Conservation (phyloP, 371 early-diverging fungal genomes). For the Mucor irregularis region DNA sequence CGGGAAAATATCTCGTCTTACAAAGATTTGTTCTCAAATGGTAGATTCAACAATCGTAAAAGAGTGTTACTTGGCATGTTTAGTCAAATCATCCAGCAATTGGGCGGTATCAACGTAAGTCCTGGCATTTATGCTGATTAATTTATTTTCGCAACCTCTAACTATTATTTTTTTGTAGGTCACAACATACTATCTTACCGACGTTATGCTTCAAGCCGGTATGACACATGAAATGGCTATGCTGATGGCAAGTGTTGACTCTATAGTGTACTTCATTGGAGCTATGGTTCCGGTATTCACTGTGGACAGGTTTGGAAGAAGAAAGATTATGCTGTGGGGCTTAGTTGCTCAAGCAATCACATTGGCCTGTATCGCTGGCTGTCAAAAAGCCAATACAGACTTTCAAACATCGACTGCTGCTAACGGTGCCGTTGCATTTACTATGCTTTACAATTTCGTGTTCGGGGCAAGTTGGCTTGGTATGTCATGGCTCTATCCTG, state of each 20-base stretch:
- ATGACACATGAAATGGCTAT: constrained; percentile 27
- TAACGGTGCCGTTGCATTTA: constrained; percentile 31
- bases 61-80: constrained; percentile 44
- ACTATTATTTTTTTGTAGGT: constrained; percentile 43
- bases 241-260: constrained; percentile 40
- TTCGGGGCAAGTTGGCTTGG: constrained; percentile 68
- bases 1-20: constrained; percentile 43
- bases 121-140: not conserved
- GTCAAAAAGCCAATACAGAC: constrained; percentile 21
- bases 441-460: constrained; percentile 46
- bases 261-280: constrained; percentile 40
- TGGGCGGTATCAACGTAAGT: constrained; percentile 45
- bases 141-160: not conserved
- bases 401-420: constrained; percentile 19
- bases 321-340: constrained; percentile 26
- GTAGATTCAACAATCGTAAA: constrained; percentile 43
- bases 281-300: constrained; percentile 32
- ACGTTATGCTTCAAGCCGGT: constrained; percentile 39
- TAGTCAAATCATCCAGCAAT: constrained; percentile 48
- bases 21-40: constrained; percentile 39
- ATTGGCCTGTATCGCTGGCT: constrained; percentile 27
- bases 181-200: constrained; percentile 40
- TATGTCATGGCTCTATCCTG: constrained; percentile 53
- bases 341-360: constrained; percentile 23
- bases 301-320: constrained; percentile 28